Evolutionary conservation across 768 basidiomycete species (phyloP), one percentile per base, ranked within the genome.

Genomic region (Strobilomyces dryophilus): DNA sequence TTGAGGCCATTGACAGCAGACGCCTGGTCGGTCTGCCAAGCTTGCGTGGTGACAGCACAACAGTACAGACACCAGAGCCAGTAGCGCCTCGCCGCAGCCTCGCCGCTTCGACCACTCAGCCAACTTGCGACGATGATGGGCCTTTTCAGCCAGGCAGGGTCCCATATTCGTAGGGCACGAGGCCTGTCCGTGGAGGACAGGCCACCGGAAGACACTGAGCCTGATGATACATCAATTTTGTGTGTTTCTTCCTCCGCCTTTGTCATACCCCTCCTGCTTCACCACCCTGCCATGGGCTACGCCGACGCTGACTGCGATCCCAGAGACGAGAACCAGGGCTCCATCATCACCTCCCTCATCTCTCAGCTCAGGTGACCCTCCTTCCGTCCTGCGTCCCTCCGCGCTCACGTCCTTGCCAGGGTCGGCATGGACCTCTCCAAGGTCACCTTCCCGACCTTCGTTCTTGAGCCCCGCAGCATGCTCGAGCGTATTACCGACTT

Each of bases 401-500:
- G 26, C 17, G 53, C 63, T 63, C 47, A 37, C 42, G 6, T 45
- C 26, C 37, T 47, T 50, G 47, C 53, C 67, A 90, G 93, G 72
- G 88, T 94, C 56, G 95, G 95, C 39, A 97, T 97, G 95, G 97
- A 99, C 72, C 84, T 98, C 53, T 86, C 84, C 59, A 88, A 92
- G 72, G 93, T 98, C 56, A 93, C 92, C 15, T 89, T 93, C 69
- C 92, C 92, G 36, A 89, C 87, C 0, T 99, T 98, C 64, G 95
- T 99, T 0, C 83, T 99, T 53, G 95, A 99, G 73, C 97, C 97
- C 6, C 78, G 97, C 65, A 93, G 91, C 62, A 92, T 98, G 89
- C 82, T 98, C 45, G 97, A 99, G 75, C 85, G 97, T 60, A 95
- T 99, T 63, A 98, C 97, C 32, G 95, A 99, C 76, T 99, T 99